Evolutionary conservation across 2,329 filamentous ascomycete species (phyloP).

Genomic region (Fusarium agapanthi): DNA sequence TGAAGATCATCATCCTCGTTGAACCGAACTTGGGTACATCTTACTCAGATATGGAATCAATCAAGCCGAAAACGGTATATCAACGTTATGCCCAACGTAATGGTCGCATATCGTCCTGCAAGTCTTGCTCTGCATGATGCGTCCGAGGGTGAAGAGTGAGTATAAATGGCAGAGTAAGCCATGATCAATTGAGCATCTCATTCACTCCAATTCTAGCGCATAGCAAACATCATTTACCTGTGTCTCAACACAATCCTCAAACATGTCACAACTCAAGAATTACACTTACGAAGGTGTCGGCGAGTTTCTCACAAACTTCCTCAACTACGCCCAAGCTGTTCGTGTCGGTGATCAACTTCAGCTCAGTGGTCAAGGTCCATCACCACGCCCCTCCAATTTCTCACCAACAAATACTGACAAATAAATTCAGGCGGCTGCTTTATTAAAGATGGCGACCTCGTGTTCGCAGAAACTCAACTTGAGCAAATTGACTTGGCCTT

Average conservation of each 20-base stretch:
- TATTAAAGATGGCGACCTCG: slow-evolving; percentile 31
- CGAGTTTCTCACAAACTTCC: slow-evolving; percentile 42
- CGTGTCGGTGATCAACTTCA: slow-evolving; percentile 58
- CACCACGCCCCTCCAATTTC: background rate
- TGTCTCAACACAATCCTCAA: accelerated
- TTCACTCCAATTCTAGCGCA: accelerated
- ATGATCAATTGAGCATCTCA: background rate
- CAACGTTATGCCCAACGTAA: background rate
- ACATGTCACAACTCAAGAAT: slow-evolving; percentile 46
- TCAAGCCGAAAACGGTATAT: background rate
- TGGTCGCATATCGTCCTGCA: background rate
- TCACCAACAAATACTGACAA: background rate
- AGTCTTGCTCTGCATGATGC: background rate
- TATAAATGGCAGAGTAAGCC: background rate
- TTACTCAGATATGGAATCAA: background rate
- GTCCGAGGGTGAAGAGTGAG: accelerated
- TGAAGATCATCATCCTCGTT: background rate
- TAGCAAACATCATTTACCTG: accelerated
- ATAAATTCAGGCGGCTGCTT: slow-evolving; percentile 43
- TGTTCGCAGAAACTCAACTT: slow-evolving; percentile 48
- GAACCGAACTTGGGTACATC: background rate
- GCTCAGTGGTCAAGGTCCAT: slow-evolving; percentile 55
- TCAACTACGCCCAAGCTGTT: slow-evolving; percentile 58
- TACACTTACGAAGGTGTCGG: slow-evolving; percentile 42
- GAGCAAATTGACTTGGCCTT: slow-evolving; percentile 61